Evolutionary conservation across 208 protist genomes (phyloP), one percentile per base, ranked within the genome.

Genomic region (Lotmaria passim): DNA sequence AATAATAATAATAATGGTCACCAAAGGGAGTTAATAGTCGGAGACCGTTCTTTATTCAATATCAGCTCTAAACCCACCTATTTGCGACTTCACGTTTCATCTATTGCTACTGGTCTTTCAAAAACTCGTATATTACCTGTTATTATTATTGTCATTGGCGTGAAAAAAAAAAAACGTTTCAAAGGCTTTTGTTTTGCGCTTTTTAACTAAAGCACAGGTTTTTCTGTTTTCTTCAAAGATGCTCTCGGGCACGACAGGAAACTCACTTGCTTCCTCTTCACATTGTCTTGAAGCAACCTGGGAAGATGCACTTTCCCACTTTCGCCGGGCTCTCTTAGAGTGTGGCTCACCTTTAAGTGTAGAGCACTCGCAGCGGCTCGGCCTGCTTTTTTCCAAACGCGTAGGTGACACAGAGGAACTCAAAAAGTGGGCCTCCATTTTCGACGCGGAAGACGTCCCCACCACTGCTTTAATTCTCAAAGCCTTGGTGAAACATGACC

Each of bases 311-410:
- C 52, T 92, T n/a, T 7, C 24, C 0, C 60, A 85, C 50, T 92
- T 86, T 59, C 72, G 83, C n/a, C 81, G 83, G 4, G 68, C 82
- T n/a, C 43, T 92, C 6, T 56, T 92, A 31, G 83, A 92, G 53
- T 85, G 81, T 33, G 86, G 86, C 10, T 87, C 80, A 19, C 56
- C 78, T 1, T 44, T 89, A n/a, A 71, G 69, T 30, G 34, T 86
- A 11, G 86, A 92, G 52, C 86, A 92, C 73, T 80, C 86, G 1
- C 83, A 92, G 47, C 36, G 86, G 15, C 30, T 92, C 14, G 83
- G 81, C 2, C 44, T 92, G 0, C 66, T 92, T 46, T 92, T 87
- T 59, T 73, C 81, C 8, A 85, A 82, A 39, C 64, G 69, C 38
- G 62, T 57, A 24, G 83, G 78, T 15, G 46, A 69, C 47, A 56